These are phyloP conservation scores for Madurella mycetomatis DNA, from an alignment of 2,329 filamentous ascomycete species.

Conservation along the genomic window DNA sequence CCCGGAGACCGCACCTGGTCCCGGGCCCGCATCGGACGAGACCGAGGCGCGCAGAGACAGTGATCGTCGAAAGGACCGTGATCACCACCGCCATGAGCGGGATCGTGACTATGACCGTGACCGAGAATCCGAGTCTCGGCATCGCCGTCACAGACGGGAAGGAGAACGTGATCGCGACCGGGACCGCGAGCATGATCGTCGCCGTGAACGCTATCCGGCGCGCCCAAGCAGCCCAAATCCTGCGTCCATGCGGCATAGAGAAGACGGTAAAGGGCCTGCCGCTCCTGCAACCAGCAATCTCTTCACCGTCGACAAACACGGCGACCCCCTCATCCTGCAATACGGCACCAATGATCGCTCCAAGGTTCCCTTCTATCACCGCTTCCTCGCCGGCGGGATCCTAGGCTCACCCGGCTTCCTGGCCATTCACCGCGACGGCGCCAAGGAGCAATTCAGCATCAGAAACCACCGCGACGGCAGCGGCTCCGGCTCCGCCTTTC, in stretches of 20 bases:
- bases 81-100: not conserved
- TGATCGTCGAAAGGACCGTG: not conserved
- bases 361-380: constrained; percentile 65
- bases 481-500: constrained; percentile 36
- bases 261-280: not conserved
- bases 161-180: not conserved
- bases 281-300: constrained; percentile 25
- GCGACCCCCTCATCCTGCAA: constrained; percentile 68
- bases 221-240: not conserved
- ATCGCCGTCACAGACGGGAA: not conserved
- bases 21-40: constrained; percentile 1
- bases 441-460: constrained; percentile 52
- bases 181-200: not conserved
- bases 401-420: constrained; percentile 59
- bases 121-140: not conserved
- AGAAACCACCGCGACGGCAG: constrained; percentile 40
- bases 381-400: constrained; percentile 63
- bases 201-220: constrained; percentile 1
- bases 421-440: constrained; percentile 62
- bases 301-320: constrained; percentile 66
- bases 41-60: not conserved
- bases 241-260: not conserved
- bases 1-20: not conserved
- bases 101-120: not conserved
- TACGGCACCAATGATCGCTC: constrained; percentile 73